Base-by-base conservation (phyloP, 805 yeast genomes). In the Candida hungchunana region DNA sequence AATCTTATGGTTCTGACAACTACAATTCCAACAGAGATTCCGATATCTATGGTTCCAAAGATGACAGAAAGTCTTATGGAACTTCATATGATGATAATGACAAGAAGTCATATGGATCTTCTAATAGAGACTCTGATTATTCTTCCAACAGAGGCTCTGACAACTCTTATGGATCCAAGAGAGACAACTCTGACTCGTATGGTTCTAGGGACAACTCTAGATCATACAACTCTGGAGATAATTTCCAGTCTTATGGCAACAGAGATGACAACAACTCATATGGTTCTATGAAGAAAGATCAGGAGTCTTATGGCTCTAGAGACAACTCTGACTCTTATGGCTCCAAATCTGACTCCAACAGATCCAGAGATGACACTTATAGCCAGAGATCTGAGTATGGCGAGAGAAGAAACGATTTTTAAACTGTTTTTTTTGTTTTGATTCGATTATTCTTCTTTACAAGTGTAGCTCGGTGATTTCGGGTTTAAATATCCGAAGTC, bases 131-230 rank as follows among this genome's bases (percentile, higher is more conserved):
- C 15, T 31, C 34, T 18, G 25, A 32, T 14, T 30, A 31, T 19
- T 26, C 30, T 16, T 7, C 30, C 7, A 16, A 18, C 12, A 26
- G 20, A 15, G 23, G 18, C n/a, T 9, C 15, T 9, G 14, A 27
- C 29, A 24, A 20, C 20, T 26, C 35, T n/a, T 35, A 29, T 20
- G 33, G 34, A 9, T 32, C 40, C 8, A 31, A 30, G 29, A 26
- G 32, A 16, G 34, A 36, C 27, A 13, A 35, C 34, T 16, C 19
- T 13, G 16, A 25, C 8, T 24, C 32, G 11, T 28, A 25, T 14
- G 31, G 35, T 22, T 27, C 33, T 18, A 16, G n/a, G 16, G 31
- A 26, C 25, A 17, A 31, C 28, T 11, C 12, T 18, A 20, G 13
- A 10, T 35, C 39, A 9, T 35, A 30, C 18, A 34, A 34, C 24